Conservation (phyloP, 257 asterid genomes). For the Mentha longifolia region DNA sequence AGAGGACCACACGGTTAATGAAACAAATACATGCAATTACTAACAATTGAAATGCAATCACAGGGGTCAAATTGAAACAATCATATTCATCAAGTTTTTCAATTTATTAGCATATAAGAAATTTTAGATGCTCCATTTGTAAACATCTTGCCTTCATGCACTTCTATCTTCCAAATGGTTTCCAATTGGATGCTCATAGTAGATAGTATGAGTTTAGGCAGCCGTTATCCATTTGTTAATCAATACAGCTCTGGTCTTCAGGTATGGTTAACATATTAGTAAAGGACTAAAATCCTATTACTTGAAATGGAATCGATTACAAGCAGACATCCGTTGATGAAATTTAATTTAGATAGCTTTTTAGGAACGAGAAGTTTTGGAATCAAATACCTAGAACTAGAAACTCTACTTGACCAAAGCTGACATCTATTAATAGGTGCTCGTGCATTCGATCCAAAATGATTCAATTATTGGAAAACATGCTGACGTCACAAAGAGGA, state of each 20-base stretch:
- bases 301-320: slow-evolving; percentile 5
- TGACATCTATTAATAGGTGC: too few species aligned
- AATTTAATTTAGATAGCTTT: background rate
- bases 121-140: background rate
- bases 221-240: background rate
- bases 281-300: background rate
- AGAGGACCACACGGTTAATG: background rate
- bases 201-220: background rate
- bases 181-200: background rate
- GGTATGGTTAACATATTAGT: background rate
- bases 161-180: slow-evolving; percentile 9
- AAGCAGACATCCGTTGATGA: background rate
- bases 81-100: background rate
- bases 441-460: too few species aligned
- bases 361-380: background rate
- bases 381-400: slow-evolving; percentile 18
- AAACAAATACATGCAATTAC: too few species aligned
- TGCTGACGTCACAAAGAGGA: background rate
- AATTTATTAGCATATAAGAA: background rate
- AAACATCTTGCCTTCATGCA: background rate
- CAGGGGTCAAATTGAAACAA: background rate
- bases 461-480: background rate
- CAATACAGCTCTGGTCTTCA: background rate
- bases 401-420: background rate
- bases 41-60: background rate